Evolutionary conservation across 192 early-diverging fungal genomes (phyloP).

Genomic region (Backusella sp.): DNA sequence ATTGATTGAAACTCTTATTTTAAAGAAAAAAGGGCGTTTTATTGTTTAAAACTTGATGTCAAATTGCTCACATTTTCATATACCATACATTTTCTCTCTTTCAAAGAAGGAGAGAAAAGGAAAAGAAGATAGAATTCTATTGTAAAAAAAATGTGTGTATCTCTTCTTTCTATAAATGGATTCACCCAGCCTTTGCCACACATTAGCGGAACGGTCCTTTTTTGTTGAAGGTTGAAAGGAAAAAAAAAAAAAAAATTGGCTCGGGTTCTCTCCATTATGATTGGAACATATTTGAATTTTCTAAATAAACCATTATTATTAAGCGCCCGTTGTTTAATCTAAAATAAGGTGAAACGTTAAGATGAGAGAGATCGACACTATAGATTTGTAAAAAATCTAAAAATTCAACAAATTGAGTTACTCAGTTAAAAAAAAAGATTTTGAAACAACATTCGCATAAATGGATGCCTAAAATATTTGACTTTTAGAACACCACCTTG

Average conservation of each 20-base stretch:
- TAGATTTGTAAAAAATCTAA: not conserved
- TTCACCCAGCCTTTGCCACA: not conserved
- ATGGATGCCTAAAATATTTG: not conserved
- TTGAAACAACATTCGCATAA: conserved; percentile 5
- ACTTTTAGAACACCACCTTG: not conserved
- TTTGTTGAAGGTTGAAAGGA: not conserved
- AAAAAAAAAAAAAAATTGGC: not conserved
- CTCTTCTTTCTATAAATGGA: not conserved
- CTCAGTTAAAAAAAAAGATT: not conserved
- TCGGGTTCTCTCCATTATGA: conserved; percentile 1
- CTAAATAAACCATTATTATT: conserved; percentile 4
- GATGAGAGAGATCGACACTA: not conserved
- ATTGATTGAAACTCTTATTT: not conserved
- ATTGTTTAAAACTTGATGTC: not conserved
- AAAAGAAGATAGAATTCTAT: not conserved
- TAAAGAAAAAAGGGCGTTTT: not conserved
- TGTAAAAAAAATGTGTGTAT: not conserved
- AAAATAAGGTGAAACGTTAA: conserved; percentile 4
- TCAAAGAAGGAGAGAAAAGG: not conserved
- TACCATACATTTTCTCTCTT: not conserved
- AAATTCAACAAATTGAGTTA: not conserved
- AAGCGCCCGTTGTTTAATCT: not conserved
- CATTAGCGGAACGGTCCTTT: not conserved
- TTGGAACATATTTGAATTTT: not conserved
- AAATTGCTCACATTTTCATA: not conserved